Evolutionary conservation across 2,329 filamentous ascomycete genomes (phyloP).

Genomic region (Colletotrichum camelliae): DNA sequence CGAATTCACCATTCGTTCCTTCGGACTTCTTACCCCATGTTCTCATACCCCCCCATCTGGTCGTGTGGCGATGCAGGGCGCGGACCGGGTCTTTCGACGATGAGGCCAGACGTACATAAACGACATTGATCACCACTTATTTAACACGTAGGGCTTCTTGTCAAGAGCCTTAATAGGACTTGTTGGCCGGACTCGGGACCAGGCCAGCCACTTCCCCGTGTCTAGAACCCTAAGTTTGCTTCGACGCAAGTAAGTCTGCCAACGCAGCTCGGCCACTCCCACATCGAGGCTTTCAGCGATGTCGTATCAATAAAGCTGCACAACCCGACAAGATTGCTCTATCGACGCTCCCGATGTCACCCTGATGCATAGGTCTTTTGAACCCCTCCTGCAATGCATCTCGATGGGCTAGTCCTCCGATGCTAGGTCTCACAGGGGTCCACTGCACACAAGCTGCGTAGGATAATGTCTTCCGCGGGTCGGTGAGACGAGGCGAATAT

Average conservation of each 20-base stretch:
- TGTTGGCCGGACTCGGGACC: background rate
- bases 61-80: background rate
- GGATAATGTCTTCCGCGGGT: background rate
- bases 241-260: background rate
- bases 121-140: background rate
- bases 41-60: background rate
- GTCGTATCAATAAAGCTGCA: background rate
- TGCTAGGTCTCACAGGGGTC: background rate
- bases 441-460: background rate
- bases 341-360: background rate
- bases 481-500: background rate
- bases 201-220: background rate
- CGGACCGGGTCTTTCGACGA: background rate
- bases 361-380: background rate
- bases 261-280: background rate
- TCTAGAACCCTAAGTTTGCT: background rate
- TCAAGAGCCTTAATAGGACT: background rate
- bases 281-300: background rate
- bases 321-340: background rate
- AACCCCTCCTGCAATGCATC: background rate
- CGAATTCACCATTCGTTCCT: background rate
- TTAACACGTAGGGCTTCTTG: background rate
- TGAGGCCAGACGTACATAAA: background rate
- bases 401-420: background rate
- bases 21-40: background rate